These are phyloP conservation scores for Ceratonia siliqua DNA, from an alignment of 306 rosid genomes.

Conservation along the genomic window DNA sequence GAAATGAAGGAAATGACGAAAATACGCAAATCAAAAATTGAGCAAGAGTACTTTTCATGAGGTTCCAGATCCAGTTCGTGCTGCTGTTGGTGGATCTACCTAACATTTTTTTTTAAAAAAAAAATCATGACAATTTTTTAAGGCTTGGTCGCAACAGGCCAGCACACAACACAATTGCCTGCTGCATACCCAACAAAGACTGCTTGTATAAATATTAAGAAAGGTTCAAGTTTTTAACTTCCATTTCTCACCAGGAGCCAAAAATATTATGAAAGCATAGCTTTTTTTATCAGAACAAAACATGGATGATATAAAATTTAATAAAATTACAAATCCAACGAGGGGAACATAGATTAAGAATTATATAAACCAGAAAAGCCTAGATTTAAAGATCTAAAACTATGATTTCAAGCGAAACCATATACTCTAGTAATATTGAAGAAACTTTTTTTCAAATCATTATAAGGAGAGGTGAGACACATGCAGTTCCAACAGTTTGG, in stretches of 20 bases:
- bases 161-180: constrained; percentile 21
- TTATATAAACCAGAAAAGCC: constrained; percentile 18
- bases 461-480: constrained; percentile 1
- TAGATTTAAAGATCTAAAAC: constrained; percentile 21
- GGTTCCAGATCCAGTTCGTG: constrained; percentile 81
- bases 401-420: constrained; percentile 21
- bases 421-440: constrained; percentile 4
- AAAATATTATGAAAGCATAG: not conserved
- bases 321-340: not conserved
- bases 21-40: constrained; percentile 30
- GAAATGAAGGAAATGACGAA: constrained; percentile 22
- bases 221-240: constrained; percentile 17
- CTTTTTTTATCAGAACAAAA: constrained; percentile 22
- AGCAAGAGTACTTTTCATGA: constrained; percentile 74
- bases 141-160: constrained; percentile 28
- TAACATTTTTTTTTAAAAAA: constrained; percentile 45
- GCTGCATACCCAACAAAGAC: constrained; percentile 16
- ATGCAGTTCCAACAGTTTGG: not conserved
- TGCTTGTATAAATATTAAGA: constrained; percentile 3
- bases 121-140: not conserved
- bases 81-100: constrained; percentile 82
- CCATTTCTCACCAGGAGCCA: constrained; percentile 2
- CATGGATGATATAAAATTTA: not conserved
- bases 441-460: constrained; percentile 20
- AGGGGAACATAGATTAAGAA: too few species aligned